Evolutionary conservation across 352 stramenopile genomes (phyloP).

Genomic region (Pythium brachiatum): DNA sequence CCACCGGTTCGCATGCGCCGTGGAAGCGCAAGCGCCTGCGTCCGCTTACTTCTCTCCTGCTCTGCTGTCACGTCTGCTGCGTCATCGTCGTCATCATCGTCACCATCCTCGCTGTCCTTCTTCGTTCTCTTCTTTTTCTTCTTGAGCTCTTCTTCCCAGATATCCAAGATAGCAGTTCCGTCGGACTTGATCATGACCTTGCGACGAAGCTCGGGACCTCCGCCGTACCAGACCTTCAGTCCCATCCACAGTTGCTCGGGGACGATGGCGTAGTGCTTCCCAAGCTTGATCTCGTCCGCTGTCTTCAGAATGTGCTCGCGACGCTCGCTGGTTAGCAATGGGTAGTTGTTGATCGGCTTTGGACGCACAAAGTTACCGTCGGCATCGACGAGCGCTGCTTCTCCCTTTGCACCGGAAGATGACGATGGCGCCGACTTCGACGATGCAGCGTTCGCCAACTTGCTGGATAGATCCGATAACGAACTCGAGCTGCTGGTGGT

Average conservation of each 20-base stretch:
- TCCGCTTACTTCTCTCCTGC: slow-evolving; percentile 47
- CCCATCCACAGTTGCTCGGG: slow-evolving; percentile 87
- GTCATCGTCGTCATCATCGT: slow-evolving; percentile 24
- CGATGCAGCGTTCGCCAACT: slow-evolving; percentile 2
- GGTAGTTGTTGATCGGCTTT: slow-evolving; percentile 84
- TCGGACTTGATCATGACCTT: slow-evolving; percentile 69
- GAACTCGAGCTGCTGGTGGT: slow-evolving; percentile 21
- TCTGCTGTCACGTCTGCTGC: slow-evolving; percentile 42
- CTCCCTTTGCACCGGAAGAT: slow-evolving; percentile 13
- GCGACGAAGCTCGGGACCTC: slow-evolving; percentile 82
- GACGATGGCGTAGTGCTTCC: slow-evolving; percentile 86
- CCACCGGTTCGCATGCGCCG: slow-evolving; percentile 75
- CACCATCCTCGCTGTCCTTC: slow-evolving; percentile 31
- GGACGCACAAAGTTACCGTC: slow-evolving; percentile 80
- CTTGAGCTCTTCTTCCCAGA: slow-evolving; percentile 70
- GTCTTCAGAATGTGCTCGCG: slow-evolving; percentile 63
- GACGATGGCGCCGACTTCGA: slow-evolving; percentile 9
- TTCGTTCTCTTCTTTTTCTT: slow-evolving; percentile 51
- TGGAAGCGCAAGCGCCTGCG: slow-evolving; percentile 57
- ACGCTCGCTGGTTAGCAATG: slow-evolving; percentile 65
- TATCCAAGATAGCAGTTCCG: slow-evolving; percentile 66
- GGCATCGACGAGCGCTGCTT: slow-evolving; percentile 68
- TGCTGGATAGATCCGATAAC: slow-evolving; percentile 22
- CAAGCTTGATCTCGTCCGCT: slow-evolving; percentile 72
- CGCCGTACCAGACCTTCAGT: slow-evolving; percentile 91